Base-by-base conservation (phyloP, 805 yeast species). In the Teunomyces aglyptinius region DNA sequence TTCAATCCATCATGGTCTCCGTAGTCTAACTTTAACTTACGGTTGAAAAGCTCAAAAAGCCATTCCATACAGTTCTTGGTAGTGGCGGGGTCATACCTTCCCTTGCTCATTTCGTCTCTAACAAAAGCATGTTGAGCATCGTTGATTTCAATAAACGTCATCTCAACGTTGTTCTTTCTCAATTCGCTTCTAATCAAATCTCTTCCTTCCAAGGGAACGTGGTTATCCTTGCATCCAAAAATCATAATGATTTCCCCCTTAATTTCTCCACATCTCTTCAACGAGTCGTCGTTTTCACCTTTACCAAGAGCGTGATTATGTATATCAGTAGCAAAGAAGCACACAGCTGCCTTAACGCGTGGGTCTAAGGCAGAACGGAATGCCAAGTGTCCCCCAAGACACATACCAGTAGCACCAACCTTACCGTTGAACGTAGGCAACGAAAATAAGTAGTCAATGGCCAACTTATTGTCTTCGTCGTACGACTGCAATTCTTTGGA, bases 41-140 rank as follows among this genome's bases (percentile, higher is more conserved):
- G 76, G 64, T 83, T 77, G 65, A 86, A 87, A 61, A 86, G 71
- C 58, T 87, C 94, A 43, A 76, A 71, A 55, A 86, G 63, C 76
- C 87, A 83, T 18, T 80, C 85, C 54, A 82, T 67, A 58, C 92
- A 84, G 26, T 81, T 70, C 52, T 75, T 71, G 16, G 94, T 86
- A 45, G 83, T 77, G 1, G 89, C 89, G n/a, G 89, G 80, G 61
- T 86, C 94, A 59, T 80, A 86, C 57, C 94, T 72, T n/a, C 88
- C 95, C 67, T 85, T 86, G 53, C 89, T 82, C 49, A 73, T 66
- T 58, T 86, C 94, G 60, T 86, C 95, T 52, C 94, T 74, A 45
- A 86, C 84, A 56, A 86, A 86, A 0, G 95, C 94, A 55, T 87
- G 95, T 62, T 86, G 90, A 11, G 95, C 94, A 52, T 80, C 90